Evolutionary conservation across 140 eudicot species (phyloP), one percentile per base, ranked within the genome.

Genomic region (Anethum foeniculum): DNA sequence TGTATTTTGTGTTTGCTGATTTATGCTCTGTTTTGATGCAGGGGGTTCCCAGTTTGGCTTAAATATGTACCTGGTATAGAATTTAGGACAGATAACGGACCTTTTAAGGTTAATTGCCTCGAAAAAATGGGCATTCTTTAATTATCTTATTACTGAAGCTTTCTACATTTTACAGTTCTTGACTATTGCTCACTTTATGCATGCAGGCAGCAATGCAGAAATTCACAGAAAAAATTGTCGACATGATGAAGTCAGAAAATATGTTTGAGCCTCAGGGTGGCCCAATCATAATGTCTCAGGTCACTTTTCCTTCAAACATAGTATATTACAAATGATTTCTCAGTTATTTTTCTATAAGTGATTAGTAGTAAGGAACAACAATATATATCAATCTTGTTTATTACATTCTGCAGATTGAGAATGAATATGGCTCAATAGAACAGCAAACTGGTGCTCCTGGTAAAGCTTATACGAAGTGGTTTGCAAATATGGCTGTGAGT

Each of bases 231-330:
- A 88, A 86, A 82, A 88, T 88, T 78, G 92, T 88, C 68, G 41
- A 82, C n/a, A 84, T 88, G 90, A 88, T 88, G 92, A 86, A 88
- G 87, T 82, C 88, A 30, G 92, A 88, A 82, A 84, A 86, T 19
- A 43, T 88, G 77, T 88, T 88, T 64, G 90, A 86, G 77, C 80
- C 88, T 46, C 87, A 88, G 79, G 92, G 92, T 73, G 92, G 92
- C 10, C 92, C 92, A 21, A 88, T 88, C 13, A 88, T 88, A 78
- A 80, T 88, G 80, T 88, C 90, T 44, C 92, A 88, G 92, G 92
- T 88, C 58, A 0, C 69, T 62, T 62, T 21, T 13, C 69, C 69
- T 62, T 27, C 10, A n/a, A 25, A 10, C 18, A 25, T 23, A 2
- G 18, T 62, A 9, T 62, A 62, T 2, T 25, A 62, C 47, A 71